Conservation (phyloP, 768 basidiomycete species). For the Hypsizygus marmoreus region DNA sequence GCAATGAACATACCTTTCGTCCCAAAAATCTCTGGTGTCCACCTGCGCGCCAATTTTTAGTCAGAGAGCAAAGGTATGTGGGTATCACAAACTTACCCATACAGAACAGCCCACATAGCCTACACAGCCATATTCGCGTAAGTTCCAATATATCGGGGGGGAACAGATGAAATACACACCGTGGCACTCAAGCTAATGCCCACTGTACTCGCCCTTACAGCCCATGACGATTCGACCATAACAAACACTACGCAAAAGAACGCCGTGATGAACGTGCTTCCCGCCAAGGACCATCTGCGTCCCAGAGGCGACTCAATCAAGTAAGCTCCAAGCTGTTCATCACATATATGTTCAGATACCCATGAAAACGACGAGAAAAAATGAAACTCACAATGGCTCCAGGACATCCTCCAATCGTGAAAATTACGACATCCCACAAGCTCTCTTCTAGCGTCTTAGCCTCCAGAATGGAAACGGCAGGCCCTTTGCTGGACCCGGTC, state of each 20-base stretch:
- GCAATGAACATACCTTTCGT: conserved; percentile 67
- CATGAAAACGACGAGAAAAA: conserved; percentile 2
- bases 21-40: conserved; percentile 88
- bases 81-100: conserved; percentile 45
- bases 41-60: conserved; percentile 32
- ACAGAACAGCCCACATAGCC: conserved; percentile 88
- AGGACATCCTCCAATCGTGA: conserved; percentile 82
- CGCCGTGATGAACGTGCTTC: conserved; percentile 75
- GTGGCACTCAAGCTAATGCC: conserved; percentile 80
- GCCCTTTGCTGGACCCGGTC: conserved; percentile 37
- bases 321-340: conserved; percentile 75
- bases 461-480: conserved; percentile 15
- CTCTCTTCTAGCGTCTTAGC: conserved; percentile 58
- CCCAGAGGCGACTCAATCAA: conserved; percentile 74
- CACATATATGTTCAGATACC: not conserved
- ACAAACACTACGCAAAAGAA: conserved; percentile 74
- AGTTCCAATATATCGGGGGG: not conserved
- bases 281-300: conserved; percentile 69
- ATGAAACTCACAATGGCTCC: conserved; percentile 68
- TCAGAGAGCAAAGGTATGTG: conserved; percentile 10
- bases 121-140: conserved; percentile 21
- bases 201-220: conserved; percentile 68
- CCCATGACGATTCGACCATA: conserved; percentile 53
- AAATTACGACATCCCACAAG: conserved; percentile 85
- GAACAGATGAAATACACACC: conserved; percentile 33